Conservation (phyloP, 768 basidiomycete genomes). For the Lactifluus pinguis region DNA sequence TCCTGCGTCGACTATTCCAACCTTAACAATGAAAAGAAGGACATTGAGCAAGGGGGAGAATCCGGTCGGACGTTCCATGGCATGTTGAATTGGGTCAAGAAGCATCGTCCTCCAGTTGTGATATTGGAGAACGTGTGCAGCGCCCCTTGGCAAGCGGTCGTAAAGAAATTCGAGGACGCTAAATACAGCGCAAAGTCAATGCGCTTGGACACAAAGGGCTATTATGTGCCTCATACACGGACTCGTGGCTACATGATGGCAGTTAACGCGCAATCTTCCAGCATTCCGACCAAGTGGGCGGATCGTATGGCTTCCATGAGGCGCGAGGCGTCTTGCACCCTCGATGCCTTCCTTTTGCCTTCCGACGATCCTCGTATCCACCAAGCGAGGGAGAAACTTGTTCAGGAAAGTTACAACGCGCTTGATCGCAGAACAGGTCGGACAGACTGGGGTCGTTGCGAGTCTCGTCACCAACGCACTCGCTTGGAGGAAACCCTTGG, state of each 20-base stretch:
- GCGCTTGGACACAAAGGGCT: conserved; percentile 79
- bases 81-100: conserved; percentile 88
- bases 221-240: conserved; percentile 92
- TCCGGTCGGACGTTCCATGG: conserved; percentile 90
- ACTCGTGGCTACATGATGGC: conserved; percentile 85
- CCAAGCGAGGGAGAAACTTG: conserved; percentile 77
- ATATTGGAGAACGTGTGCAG: conserved; percentile 91
- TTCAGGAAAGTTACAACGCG: conserved; percentile 54
- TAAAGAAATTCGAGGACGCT: conserved; percentile 61
- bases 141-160: conserved; percentile 81
- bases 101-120: conserved; percentile 83
- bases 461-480: conserved; percentile 83
- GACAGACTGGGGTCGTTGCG: conserved; percentile 88
- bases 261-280: conserved; percentile 52
- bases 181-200: conserved; percentile 64
- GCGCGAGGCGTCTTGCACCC: conserved; percentile 78
- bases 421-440: conserved; percentile 62
- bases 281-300: conserved; percentile 63
- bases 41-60: conserved; percentile 82
- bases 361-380: conserved; percentile 90
- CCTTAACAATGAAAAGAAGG: conserved; percentile 87
- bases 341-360: conserved; percentile 87
- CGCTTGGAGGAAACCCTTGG: conserved; percentile 79
- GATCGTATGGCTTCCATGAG: conserved; percentile 53
- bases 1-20: conserved; percentile 98